Conservation (phyloP, 352 stramenopile genomes). For the Phytophthora aleatoria region DNA sequence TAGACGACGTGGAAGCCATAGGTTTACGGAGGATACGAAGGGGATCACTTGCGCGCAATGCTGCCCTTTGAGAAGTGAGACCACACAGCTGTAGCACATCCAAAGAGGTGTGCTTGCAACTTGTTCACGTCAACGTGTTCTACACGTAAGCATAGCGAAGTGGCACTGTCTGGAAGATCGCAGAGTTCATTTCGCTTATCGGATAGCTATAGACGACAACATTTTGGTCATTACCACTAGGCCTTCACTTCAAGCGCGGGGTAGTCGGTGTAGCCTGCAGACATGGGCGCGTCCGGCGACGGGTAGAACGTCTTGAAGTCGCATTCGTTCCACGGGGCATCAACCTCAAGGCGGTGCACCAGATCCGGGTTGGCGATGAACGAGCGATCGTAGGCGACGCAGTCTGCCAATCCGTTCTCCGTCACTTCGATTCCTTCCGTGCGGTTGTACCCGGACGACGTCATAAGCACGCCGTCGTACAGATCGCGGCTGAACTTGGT, state of each 20-base stretch:
- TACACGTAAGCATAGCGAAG: not conserved
- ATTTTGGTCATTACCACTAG: not conserved
- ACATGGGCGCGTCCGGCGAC: conserved; percentile 14
- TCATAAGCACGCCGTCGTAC: conserved; percentile 58
- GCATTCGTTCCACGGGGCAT: conserved; percentile 41
- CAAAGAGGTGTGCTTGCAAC: conserved; percentile 6
- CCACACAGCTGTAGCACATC: conserved; percentile 4
- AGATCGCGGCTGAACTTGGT: conserved; percentile 42
- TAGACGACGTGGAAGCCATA: conserved; percentile 25
- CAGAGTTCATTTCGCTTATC: conserved; percentile 1
- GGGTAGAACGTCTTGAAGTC: conserved; percentile 40
- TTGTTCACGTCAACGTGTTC: conserved; percentile 32
- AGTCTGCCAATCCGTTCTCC: conserved; percentile 44
- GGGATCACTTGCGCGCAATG: not conserved
- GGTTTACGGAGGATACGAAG: too few species aligned
- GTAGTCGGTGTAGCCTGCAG: conserved; percentile 51
- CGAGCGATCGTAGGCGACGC: conserved; percentile 55
- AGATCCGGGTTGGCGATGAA: conserved; percentile 76
- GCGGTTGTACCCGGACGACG: conserved; percentile 49
- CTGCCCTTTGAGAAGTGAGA: conserved; percentile 13
- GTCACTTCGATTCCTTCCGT: conserved; percentile 38
- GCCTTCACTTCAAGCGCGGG: conserved; percentile 25
- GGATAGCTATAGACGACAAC: not conserved
- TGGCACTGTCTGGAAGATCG: not conserved
- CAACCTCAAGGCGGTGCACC: conserved; percentile 48